These are phyloP conservation scores for Plasmodium malariae DNA, from an alignment of 169 alveolate species.

Conservation along the genomic window DNA sequence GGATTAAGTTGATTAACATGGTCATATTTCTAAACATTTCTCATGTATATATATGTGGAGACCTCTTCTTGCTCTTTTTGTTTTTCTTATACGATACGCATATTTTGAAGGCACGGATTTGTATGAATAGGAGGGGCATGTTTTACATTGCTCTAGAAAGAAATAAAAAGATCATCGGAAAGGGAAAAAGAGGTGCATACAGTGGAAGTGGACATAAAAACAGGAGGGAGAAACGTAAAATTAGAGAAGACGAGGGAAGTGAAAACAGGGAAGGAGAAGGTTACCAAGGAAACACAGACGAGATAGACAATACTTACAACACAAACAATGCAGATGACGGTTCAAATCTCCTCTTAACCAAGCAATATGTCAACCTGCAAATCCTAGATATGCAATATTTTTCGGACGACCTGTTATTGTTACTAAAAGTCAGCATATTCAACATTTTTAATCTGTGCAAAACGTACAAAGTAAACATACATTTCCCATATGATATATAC, in stretches of 20 bases:
- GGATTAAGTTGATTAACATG: constrained; percentile 37
- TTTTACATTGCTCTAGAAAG: background rate
- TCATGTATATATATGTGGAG: constrained; percentile 49
- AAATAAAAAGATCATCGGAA: background rate
- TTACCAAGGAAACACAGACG: too few relatives aligned
- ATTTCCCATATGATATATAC: constrained; percentile 24
- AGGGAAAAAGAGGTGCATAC: background rate
- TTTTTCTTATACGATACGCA: constrained; percentile 23
- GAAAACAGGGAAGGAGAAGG: too few relatives aligned
- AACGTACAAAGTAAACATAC: constrained; percentile 14
- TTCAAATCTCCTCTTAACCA: too few relatives aligned
- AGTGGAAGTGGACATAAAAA: background rate
- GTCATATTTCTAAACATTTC: constrained; percentile 20
- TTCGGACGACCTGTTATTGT: constrained; percentile 14
- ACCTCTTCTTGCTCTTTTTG: constrained; percentile 25
- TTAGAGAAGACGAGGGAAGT: too few relatives aligned
- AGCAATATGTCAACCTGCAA: background rate
- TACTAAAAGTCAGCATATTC: constrained; percentile 23
- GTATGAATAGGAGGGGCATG: background rate
- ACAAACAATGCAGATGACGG: too few relatives aligned
- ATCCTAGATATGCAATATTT: background rate
- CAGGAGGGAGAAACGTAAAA: background rate
- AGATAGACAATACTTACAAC: too few relatives aligned
- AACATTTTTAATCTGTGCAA: constrained; percentile 23
- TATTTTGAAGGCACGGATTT: constrained; percentile 5